phyloP scores from a whole-genome alignment of 164 flowering plant species.

The Nymphaea thermarum region DNA sequence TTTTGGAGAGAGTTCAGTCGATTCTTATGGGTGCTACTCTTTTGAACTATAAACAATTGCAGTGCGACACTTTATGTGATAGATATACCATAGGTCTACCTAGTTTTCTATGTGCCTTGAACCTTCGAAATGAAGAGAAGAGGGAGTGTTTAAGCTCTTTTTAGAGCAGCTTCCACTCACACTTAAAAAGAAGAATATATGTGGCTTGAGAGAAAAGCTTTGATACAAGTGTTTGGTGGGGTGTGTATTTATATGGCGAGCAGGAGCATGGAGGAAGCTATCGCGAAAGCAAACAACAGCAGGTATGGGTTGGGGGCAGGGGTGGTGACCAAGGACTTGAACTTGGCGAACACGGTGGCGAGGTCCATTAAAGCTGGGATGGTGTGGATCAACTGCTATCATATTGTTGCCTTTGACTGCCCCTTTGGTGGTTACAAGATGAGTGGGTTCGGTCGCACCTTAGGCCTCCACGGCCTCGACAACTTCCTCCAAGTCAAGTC shows the following conservation, averaged over 20 bases:
- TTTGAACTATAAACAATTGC: too few species aligned
- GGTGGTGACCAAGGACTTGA: conserved; percentile 47
- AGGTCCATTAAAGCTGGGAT: conserved; percentile 61
- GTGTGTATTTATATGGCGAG: not conserved
- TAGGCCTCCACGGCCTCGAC: conserved; percentile 46
- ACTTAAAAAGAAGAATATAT: too few species aligned
- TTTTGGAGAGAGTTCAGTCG: too few species aligned
- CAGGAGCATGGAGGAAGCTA: conserved; percentile 65
- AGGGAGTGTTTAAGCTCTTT: too few species aligned
- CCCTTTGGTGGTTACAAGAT: conserved; percentile 68
- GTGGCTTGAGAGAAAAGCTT: too few species aligned
- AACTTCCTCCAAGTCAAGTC: conserved; percentile 63
- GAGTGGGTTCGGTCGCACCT: conserved; percentile 64
- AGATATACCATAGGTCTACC: too few species aligned
- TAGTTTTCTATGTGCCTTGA: too few species aligned
- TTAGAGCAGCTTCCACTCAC: too few species aligned
- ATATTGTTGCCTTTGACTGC: conserved; percentile 32
- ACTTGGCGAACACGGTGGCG: conserved; percentile 56
- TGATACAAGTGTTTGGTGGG: too few species aligned
- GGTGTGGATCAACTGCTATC: conserved; percentile 68
- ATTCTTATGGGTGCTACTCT: too few species aligned
- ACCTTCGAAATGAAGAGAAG: too few species aligned
- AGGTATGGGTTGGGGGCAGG: conserved; percentile 73
- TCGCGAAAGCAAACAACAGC: conserved; percentile 47
- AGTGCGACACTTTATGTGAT: too few species aligned